These are phyloP conservation scores for Cardamine occulta DNA, from an alignment of 345 rosid species.

Conservation along the genomic window DNA sequence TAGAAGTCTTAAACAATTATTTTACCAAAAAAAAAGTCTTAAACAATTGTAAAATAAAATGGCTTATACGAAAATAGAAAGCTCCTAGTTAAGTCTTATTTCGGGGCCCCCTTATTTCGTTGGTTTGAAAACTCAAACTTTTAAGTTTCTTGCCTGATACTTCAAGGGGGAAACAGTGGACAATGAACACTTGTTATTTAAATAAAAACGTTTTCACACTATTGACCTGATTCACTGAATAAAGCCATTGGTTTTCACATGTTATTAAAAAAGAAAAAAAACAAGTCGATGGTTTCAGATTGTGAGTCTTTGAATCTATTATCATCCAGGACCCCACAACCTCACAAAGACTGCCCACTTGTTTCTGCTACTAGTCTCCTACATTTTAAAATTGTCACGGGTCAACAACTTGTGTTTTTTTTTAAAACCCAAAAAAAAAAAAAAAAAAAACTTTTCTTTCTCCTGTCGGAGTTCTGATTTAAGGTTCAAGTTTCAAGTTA, in stretches of 20 bases:
- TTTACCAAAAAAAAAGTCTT: no score
- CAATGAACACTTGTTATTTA: not conserved
- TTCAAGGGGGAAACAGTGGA: no score
- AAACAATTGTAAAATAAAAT: not conserved
- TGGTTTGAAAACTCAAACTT: not conserved
- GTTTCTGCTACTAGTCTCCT: not conserved
- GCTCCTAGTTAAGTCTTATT: not conserved
- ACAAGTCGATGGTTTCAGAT: not conserved
- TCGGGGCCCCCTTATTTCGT: no score
- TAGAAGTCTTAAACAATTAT: not conserved
- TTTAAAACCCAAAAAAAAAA: no score
- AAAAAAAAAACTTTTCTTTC: constrained; percentile 6
- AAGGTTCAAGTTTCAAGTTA: no score
- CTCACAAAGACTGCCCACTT: constrained; percentile 20
- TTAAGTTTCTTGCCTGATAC: no score
- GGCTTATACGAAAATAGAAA: not conserved
- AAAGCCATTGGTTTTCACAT: no score
- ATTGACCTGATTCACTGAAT: no score
- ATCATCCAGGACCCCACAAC: constrained; percentile 6
- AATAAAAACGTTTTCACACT: no score
- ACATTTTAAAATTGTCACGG: not conserved
- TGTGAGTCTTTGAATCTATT: not conserved
- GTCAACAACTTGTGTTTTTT: not conserved
- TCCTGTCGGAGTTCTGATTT: not conserved
- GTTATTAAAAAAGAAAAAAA: no score